phyloP scores from a whole-genome alignment of 441 rosid species.

The Lepidium campestre region DNA sequence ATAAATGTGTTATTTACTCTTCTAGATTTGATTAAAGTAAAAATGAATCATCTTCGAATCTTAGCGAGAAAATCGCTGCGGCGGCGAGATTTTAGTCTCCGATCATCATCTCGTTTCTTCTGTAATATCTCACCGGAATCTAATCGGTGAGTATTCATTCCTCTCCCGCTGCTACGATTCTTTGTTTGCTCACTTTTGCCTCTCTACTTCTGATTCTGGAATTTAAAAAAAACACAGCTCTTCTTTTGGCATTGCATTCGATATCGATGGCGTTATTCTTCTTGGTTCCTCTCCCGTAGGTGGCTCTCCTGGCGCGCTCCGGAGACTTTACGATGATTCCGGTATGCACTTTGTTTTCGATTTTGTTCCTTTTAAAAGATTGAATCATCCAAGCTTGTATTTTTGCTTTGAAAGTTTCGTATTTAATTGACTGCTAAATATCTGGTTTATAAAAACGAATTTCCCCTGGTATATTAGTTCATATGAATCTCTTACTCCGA shows the following conservation, averaged over 20 bases:
- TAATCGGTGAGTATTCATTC: slow-evolving; percentile 12
- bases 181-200: neutral
- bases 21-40: neutral
- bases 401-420: neutral
- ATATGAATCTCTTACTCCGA: neutral
- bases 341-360: slow-evolving; percentile 19
- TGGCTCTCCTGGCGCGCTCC: slow-evolving; percentile 54
- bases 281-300: slow-evolving; percentile 65
- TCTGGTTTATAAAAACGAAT: too few species aligned
- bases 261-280: slow-evolving; percentile 72
- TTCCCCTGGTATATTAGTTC: neutral
- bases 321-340: slow-evolving; percentile 43
- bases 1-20: neutral
- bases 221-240: slow-evolving; percentile 25
- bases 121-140: slow-evolving; percentile 14
- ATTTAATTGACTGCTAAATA: neutral
- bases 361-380: neutral
- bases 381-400: neutral
- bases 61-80: slow-evolving; percentile 19
- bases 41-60: slow-evolving; percentile 23
- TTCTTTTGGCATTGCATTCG: slow-evolving; percentile 67
- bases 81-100: slow-evolving; percentile 14
- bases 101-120: slow-evolving; percentile 19
- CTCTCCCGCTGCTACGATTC: neutral
- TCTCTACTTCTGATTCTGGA: neutral